These are phyloP conservation scores for Fusarium sp. DNA, from an alignment of 2,329 filamentous ascomycete genomes.

Conservation along the genomic window DNA sequence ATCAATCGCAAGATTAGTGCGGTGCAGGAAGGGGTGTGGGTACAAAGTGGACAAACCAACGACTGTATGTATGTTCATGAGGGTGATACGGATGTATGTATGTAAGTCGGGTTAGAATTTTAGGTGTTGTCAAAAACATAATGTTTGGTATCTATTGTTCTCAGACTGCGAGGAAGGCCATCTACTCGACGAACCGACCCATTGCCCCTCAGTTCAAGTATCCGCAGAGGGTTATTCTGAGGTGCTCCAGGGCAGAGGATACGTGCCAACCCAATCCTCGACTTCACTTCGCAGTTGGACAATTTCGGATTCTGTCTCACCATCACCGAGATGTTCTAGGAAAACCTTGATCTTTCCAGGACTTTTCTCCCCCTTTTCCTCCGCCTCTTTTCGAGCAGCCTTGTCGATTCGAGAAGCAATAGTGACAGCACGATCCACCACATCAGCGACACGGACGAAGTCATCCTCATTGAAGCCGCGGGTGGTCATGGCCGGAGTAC, in stretches of 20 bases:
- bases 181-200: slow-evolving; percentile 4
- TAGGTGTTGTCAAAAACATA: background rate
- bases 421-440: slow-evolving; percentile 85
- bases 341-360: slow-evolving; percentile 75
- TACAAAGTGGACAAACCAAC: background rate
- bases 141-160: slow-evolving; percentile 2
- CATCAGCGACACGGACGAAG: slow-evolving; percentile 87
- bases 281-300: slow-evolving; percentile 80
- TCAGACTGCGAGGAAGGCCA: background rate
- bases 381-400: slow-evolving; percentile 75
- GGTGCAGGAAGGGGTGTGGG: slow-evolving; percentile 1
- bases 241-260: slow-evolving; percentile 76
- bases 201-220: background rate
- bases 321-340: slow-evolving; percentile 75
- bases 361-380: slow-evolving; percentile 75
- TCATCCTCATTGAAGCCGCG: slow-evolving; percentile 91
- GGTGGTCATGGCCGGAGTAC: slow-evolving; percentile 97
- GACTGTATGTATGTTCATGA: background rate
- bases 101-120: background rate
- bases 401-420: slow-evolving; percentile 84
- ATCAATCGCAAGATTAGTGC: background rate
- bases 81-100: slow-evolving; percentile 1
- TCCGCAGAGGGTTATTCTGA: slow-evolving; percentile 42
- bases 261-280: slow-evolving; percentile 82
- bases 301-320: slow-evolving; percentile 77